phyloP scores from a whole-genome alignment of 1,139 yeast species.

The Saccharomyces hybrid region DNA sequence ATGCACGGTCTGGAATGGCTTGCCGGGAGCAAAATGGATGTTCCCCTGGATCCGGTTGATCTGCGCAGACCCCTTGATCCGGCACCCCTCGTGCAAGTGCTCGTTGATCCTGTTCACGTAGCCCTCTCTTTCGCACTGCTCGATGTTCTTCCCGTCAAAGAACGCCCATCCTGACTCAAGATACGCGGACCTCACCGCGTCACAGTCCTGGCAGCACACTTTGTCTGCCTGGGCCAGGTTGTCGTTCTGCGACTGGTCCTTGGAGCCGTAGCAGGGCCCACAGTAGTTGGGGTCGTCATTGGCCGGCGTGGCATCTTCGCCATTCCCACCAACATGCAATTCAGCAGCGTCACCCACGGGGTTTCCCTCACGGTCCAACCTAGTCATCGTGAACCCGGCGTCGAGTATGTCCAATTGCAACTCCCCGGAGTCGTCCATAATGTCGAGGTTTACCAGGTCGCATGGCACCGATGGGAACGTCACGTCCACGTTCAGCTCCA shows the following conservation, averaged over 20 bases:
- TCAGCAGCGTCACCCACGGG: conserved; percentile 17
- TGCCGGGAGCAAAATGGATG: conserved; percentile 94
- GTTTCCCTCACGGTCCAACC: conserved; percentile 40
- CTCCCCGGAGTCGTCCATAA: conserved; percentile 84
- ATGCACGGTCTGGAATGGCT: conserved; percentile 43
- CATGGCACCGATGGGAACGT: conserved; percentile 84
- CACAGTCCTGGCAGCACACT: conserved; percentile 81
- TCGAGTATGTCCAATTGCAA: conserved; percentile 62
- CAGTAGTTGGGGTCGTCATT: conserved; percentile 41
- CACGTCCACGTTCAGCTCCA: conserved; percentile 74
- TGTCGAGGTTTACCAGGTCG: conserved; percentile 53
- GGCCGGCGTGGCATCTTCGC: conserved; percentile 21
- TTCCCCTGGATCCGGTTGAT: conserved; percentile 86
- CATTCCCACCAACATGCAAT: conserved; percentile 36
- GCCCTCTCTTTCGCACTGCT: conserved; percentile 87
- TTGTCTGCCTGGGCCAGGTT: conserved; percentile 20
- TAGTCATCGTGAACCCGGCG: conserved; percentile 63
- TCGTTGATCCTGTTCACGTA: conserved; percentile 56
- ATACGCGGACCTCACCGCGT: conserved; percentile 72
- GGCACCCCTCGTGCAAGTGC: conserved; percentile 76
- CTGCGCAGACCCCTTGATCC: conserved; percentile 69
- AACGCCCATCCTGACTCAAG: conserved; percentile 79
- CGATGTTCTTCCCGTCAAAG: conserved; percentile 75
- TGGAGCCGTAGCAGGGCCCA: conserved; percentile 88
- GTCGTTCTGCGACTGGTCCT: conserved; percentile 53